Evolutionary conservation across 495 filamentous ascomycete species (phyloP).

Genomic region (Neurospora sp.): DNA sequence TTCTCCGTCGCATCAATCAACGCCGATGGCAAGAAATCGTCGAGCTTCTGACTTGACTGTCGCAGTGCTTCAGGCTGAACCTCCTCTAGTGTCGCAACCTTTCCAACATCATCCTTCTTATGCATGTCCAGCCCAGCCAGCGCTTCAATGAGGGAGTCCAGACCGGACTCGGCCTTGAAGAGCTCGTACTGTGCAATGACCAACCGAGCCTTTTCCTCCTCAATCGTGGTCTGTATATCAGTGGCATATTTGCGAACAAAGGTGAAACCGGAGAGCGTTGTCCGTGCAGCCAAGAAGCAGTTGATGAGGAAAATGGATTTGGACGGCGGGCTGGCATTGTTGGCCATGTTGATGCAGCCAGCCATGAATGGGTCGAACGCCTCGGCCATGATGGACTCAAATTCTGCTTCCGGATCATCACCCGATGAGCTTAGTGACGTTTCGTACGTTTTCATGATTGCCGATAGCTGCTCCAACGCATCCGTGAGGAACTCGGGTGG

Average conservation of each 20-base stretch:
- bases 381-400: conserved; percentile 67
- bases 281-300: conserved; percentile 53
- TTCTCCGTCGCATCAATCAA: conserved; percentile 84
- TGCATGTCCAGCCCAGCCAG: conserved; percentile 30
- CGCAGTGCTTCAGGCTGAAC: conserved; percentile 57
- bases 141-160: conserved; percentile 57
- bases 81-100: conserved; percentile 31
- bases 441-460: conserved; percentile 74
- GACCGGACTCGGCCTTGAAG: conserved; percentile 63
- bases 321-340: conserved; percentile 45
- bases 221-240: conserved; percentile 38
- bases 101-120: conserved; percentile 25
- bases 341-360: conserved; percentile 58
- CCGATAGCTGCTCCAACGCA: conserved; percentile 61
- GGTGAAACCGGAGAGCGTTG: conserved; percentile 39
- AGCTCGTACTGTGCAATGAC: conserved; percentile 52
- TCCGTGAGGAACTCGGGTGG: conserved; percentile 80
- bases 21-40: conserved; percentile 86
- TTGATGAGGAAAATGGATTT: conserved; percentile 75
- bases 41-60: conserved; percentile 63
- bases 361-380: conserved; percentile 81
- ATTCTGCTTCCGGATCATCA: conserved; percentile 48
- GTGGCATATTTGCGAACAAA: conserved; percentile 41
- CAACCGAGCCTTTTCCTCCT: conserved; percentile 34
- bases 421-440: conserved; percentile 54